Conservation (phyloP, 768 basidiomycete species). For the Leccinum ochraceum region DNA sequence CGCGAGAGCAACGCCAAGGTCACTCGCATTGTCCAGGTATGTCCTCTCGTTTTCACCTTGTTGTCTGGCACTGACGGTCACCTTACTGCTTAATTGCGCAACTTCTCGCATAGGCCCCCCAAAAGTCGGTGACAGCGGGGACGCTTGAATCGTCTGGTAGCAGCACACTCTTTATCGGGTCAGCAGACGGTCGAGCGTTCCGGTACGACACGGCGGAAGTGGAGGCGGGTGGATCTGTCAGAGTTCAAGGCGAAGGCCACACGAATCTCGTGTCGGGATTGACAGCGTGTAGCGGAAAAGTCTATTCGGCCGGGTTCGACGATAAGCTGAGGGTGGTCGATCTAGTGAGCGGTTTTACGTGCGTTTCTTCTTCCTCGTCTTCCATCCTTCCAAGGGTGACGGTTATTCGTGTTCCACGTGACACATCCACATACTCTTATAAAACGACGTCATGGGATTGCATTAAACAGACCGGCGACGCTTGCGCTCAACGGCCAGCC, state of each 20-base stretch:
- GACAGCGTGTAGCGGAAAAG: constrained; percentile 47
- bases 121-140: constrained; percentile 75
- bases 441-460: background rate
- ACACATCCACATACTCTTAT: background rate
- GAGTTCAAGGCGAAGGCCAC: constrained; percentile 67
- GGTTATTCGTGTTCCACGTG: background rate
- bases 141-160: constrained; percentile 35
- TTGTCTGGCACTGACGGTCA: background rate
- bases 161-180: constrained; percentile 78
- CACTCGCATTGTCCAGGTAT: constrained; percentile 60
- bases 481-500: constrained; percentile 64
- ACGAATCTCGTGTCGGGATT: constrained; percentile 69
- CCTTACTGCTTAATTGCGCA: background rate
- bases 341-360: constrained; percentile 31
- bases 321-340: constrained; percentile 74
- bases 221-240: constrained; percentile 26
- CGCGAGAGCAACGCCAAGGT: constrained; percentile 59
- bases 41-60: constrained; percentile 18
- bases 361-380: constrained; percentile 17
- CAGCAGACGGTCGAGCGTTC: constrained; percentile 74
- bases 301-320: constrained; percentile 79
- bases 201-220: constrained; percentile 50
- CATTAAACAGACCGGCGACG: constrained; percentile 48
- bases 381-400: background rate
- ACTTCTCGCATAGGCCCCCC: constrained; percentile 58